These are phyloP conservation scores for Magnusiomyces paraingens DNA, from an alignment of 1,139 yeast species.

Conservation along the genomic window DNA sequence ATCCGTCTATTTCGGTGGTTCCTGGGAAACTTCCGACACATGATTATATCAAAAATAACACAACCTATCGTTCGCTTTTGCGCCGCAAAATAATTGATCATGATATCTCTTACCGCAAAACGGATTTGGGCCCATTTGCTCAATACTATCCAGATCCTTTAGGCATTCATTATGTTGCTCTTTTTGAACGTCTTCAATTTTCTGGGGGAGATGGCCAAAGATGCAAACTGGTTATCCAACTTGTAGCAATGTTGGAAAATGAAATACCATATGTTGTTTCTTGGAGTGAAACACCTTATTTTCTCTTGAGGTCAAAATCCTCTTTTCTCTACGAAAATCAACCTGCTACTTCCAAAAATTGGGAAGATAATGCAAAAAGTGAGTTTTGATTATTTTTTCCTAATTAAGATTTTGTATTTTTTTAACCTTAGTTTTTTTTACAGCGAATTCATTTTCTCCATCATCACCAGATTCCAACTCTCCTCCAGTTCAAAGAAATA, in stretches of 20 bases:
- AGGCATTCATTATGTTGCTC: conserved; percentile 12
- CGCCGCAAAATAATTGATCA: conserved; percentile 13
- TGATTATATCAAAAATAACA: conserved; percentile 14
- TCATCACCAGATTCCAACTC: conserved; percentile 12
- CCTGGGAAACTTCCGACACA: conserved; percentile 16
- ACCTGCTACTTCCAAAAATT: conserved; percentile 9
- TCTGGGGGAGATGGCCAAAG: conserved; percentile 14
- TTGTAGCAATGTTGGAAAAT: conserved; percentile 13
- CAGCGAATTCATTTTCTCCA: conserved; percentile 8
- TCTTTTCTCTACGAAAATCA: conserved; percentile 15
- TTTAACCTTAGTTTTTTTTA: neutral
- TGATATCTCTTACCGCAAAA: conserved; percentile 8
- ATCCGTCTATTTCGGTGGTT: conserved; percentile 14
- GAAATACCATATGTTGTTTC: conserved; percentile 14
- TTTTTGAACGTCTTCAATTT: conserved; percentile 17
- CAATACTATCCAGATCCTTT: conserved; percentile 6
- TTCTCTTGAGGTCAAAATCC: conserved; percentile 13
- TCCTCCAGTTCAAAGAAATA: conserved; percentile 1
- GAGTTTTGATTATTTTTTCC: neutral
- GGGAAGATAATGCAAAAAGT: conserved; percentile 1
- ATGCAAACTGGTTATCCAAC: conserved; percentile 14
- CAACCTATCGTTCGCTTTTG: conserved; percentile 13
- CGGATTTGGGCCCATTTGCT: conserved; percentile 13
- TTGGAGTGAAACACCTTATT: conserved; percentile 16
- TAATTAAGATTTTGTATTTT: neutral